Percentiles rank a stretch among this genome's conserved stretches.
Conservation (phyloP, 202 grass and related monocot genomes). For the Schoenoplectus triqueter region DNA sequence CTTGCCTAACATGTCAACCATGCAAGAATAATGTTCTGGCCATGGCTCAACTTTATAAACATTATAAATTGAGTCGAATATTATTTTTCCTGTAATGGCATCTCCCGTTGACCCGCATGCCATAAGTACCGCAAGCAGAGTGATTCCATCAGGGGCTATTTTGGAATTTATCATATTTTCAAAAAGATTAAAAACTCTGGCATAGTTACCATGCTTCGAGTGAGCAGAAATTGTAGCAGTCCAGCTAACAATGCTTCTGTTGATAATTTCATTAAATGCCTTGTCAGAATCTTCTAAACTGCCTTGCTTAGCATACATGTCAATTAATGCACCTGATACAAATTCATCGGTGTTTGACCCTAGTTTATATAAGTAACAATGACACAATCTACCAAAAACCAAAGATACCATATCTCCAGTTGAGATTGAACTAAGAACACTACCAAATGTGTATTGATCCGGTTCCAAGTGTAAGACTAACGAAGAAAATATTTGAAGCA, state of each 20-base stretch:
- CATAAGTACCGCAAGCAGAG: slow-evolving; percentile 72
- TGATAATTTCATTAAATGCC: slow-evolving; percentile 48
- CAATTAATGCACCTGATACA: slow-evolving; percentile 71
- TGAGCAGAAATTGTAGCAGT: slow-evolving; percentile 76
- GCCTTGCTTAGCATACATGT: slow-evolving; percentile 90
- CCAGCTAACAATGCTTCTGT: slow-evolving; percentile 59
- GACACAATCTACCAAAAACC: slow-evolving; percentile 69
- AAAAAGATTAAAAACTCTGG: slow-evolving; percentile 59
- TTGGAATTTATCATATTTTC: slow-evolving; percentile 54
- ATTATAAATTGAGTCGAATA: slow-evolving; percentile 58
- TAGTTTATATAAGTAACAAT: slow-evolving; percentile 54
- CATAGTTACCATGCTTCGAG: slow-evolving; percentile 65
- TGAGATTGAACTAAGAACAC: slow-evolving; percentile 68
- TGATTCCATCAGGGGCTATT: slow-evolving; percentile 56
- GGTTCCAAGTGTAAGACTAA: slow-evolving; percentile 57
- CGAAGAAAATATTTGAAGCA: slow-evolving; percentile 60
- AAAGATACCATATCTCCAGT: slow-evolving; percentile 55
- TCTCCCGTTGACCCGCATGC: slow-evolving; percentile 72
- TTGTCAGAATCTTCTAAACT: slow-evolving; percentile 60
- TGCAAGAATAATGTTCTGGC: slow-evolving; percentile 84
- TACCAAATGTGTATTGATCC: slow-evolving; percentile 73
- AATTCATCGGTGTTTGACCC: slow-evolving; percentile 55
- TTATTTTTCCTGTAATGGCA: slow-evolving; percentile 43
- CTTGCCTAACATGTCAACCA: slow-evolving; percentile 80
- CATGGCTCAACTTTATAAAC: slow-evolving; percentile 52